Percentiles rank a stretch among this genome's conserved stretches.
These are phyloP conservation scores for Coemansia sp. DNA, from an alignment of 192 early-diverging fungal species.

Conservation along the genomic window DNA sequence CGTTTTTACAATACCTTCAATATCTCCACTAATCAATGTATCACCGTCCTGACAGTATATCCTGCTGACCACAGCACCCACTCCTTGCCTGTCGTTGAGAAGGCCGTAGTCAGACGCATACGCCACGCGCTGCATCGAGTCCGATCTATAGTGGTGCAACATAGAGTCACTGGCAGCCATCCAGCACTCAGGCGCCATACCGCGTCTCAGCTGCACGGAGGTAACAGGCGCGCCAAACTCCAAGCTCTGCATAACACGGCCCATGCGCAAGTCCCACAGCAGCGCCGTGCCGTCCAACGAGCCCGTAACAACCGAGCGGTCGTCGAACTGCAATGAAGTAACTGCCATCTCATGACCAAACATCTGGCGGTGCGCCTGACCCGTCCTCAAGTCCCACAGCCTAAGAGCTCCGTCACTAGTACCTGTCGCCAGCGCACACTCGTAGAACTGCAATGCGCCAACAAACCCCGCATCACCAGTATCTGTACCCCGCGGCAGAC, in stretches of 20 bases:
- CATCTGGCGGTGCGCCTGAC: constrained; percentile 73
- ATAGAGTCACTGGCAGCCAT: constrained; percentile 56
- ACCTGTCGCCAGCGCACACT: constrained; percentile 74
- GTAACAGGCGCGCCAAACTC: constrained; percentile 59
- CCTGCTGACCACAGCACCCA: constrained; percentile 26
- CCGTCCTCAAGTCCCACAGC: constrained; percentile 82
- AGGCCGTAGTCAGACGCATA: constrained; percentile 57
- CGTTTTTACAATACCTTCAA: constrained; percentile 66
- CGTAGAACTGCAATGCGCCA: constrained; percentile 75
- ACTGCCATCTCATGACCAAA: constrained; percentile 67
- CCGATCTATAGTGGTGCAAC: constrained; percentile 63
- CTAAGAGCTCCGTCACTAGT: constrained; percentile 73
- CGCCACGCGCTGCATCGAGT: constrained; percentile 63
- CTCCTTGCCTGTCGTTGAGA: constrained; percentile 55
- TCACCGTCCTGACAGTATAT: constrained; percentile 14
- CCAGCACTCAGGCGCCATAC: constrained; percentile 55
- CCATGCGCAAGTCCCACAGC: constrained; percentile 81
- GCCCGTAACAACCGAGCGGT: constrained; percentile 72
- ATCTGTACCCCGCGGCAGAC: constrained; percentile 30
- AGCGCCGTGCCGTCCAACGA: constrained; percentile 67
- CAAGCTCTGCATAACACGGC: constrained; percentile 63
- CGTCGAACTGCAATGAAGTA: constrained; percentile 70
- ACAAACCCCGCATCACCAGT: constrained; percentile 61
- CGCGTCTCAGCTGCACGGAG: constrained; percentile 25
- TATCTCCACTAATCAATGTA: constrained; percentile 64